phyloP scores from a whole-genome alignment of 257 asterid genomes.

The Salvia hispanica region DNA sequence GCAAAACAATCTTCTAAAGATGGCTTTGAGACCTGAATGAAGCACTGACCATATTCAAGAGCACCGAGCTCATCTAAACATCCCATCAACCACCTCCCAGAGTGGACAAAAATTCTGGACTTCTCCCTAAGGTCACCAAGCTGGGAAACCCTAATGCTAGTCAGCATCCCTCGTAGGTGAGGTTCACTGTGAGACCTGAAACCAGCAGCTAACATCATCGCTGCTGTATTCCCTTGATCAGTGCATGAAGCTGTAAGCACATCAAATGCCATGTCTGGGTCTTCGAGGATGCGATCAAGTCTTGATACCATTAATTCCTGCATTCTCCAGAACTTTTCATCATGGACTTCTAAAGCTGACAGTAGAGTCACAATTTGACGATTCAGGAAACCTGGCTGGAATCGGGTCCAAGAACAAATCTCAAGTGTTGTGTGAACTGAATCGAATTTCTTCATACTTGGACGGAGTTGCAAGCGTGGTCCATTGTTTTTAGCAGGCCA shows the following conservation, averaged over 20 bases:
- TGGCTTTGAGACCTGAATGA: conserved; percentile 76
- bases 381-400: conserved; percentile 89
- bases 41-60: conserved; percentile 86
- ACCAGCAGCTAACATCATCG: conserved; percentile 89
- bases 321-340: conserved; percentile 72
- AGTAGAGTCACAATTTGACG: conserved; percentile 83
- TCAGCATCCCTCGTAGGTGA: conserved; percentile 81
- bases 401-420: conserved; percentile 90
- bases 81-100: conserved; percentile 96
- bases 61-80: conserved; percentile 82
- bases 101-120: conserved; percentile 80
- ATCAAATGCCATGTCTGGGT: conserved; percentile 70
- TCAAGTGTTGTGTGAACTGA: conserved; percentile 78
- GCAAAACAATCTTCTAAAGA: conserved; percentile 67
- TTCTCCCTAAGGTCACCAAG: conserved; percentile 78
- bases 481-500: conserved; percentile 61
- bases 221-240: conserved; percentile 76
- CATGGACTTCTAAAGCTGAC: conserved; percentile 73
- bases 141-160: conserved; percentile 87
- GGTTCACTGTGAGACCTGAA: conserved; percentile 78
- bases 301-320: conserved; percentile 69
- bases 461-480: conserved; percentile 53
- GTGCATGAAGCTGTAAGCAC: conserved; percentile 73
- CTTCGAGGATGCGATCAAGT: conserved; percentile 65
- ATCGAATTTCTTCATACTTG: conserved; percentile 78